Evolutionary conservation across 192 early-diverging fungal genomes (phyloP), one percentile per base, ranked within the genome.

Genomic region (Geranomyces variabilis): DNA sequence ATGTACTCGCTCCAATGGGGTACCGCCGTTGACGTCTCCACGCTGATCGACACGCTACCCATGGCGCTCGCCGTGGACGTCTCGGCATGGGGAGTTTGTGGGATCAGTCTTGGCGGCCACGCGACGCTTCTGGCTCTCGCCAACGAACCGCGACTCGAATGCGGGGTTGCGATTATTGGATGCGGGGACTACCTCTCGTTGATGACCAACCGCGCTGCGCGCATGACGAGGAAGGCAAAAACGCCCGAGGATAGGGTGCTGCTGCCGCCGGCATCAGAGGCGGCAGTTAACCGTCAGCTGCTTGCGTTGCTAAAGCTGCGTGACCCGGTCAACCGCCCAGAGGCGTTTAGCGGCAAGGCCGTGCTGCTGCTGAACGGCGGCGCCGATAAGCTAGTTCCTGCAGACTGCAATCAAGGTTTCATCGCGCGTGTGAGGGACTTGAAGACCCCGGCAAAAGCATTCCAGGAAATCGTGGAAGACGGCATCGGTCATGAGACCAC

Each of bases 31-130:
- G 82, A 82, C 17, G 69, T 83, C 3, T 79, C 80, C 7, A 77
- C 74, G 19, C 47, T 88, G 41, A 82, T 86, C 28, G 84, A 85
- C 67, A 67, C 79, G 1, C 28, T 88, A 13, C 81, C 81, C 33
- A 57, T 78, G n/a, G 83, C 78, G 64, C 69, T 83, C 13, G n/a
- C 51, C 22, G n/a, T 33, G 15, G 55, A 66, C 24, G 79, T 87
- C 24, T 26, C 70, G 62, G 44, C 51, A 9, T 88, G 82, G 82
- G 83, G 79, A 13, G 74, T 85, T 7, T 31, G 65, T 19, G 87
- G 87, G 7, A 74, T 86, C 19, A 80, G 78, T 13, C 68, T 88
- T 47, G 87, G 87, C 33, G 87, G 30, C 14, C 47, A 65, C 21
- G 33, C 63, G 4, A 64, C 63, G 1, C 43, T 64, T 7, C 43